Evolutionary conservation across 768 basidiomycete species (phyloP), one percentile per base, ranked within the genome.

Genomic region (Kwoniella dejecticola): DNA sequence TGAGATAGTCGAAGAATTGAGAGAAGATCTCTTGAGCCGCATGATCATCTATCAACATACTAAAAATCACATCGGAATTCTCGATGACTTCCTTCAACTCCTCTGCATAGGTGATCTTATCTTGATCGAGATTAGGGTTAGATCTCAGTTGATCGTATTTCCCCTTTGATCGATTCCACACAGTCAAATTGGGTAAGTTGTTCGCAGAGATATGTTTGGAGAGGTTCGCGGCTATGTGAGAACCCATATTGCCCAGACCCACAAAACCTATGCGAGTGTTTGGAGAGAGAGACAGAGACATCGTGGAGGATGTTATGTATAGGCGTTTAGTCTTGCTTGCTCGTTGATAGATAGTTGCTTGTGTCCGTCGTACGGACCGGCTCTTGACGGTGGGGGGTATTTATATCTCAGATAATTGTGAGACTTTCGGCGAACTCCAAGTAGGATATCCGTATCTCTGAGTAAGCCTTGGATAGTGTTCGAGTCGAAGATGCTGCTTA

Each of bases 201-300:
- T 64, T 54, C 15, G 48, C 36, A 10, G 4, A 11, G n/a, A 66
- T 63, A 41, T 64, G 62, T 19, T 46, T 52, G 17, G 42, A 60
- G 1, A 70, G 48, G 57, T 67, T 62, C 21, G n/a, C 42, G 21
- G 47, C 33, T 19, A 70, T 70, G 42, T 41, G 58, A 4, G 54
- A 31, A 17, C 69, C 69, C 52, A 70, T 62, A 17, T 47, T 36
- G 2, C 69, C 69, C 7, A 70, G 66, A 24, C 69, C 69, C 26
- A 65, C 50, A 45, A 63, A 70, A 5, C 69, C 69, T 38, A 70
- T 60, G 19, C 53, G 24, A 23, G 50, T 23, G 10, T 12, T 31
- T 19, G 31, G 12, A 38, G 17, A 38, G 8, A 38, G 8, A 8
- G 36, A 38, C 17, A 38, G 17, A 17, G 45, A 47, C 56, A 48